Percentiles rank a stretch among this genome's conserved stretches.
Evolutionary conservation across 305 asterid species (phyloP).

Genomic region (Striga hermonthica): DNA sequence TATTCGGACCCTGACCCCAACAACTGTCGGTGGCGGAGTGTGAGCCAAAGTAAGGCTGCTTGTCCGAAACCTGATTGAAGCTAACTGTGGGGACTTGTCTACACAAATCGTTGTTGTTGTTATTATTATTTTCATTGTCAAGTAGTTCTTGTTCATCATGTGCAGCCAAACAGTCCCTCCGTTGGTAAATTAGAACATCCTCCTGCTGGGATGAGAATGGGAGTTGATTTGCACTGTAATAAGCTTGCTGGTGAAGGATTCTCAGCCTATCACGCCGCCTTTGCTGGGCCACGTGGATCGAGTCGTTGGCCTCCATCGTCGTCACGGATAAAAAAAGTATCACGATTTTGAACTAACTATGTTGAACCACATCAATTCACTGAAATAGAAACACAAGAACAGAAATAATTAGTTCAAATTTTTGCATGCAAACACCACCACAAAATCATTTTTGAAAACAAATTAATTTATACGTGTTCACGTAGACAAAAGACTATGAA

Average conservation of each 20-base stretch:
- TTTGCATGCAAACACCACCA: no score
- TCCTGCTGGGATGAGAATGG: slow-evolving; percentile 28
- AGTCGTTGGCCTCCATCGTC: slow-evolving; percentile 55
- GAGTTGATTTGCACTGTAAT: no score
- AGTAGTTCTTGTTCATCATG: neutral
- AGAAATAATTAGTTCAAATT: no score
- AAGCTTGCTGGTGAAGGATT: slow-evolving; percentile 28
- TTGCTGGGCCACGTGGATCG: slow-evolving; percentile 67
- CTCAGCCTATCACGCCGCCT: slow-evolving; percentile 68
- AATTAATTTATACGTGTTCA: no score
- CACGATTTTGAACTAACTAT: no score
- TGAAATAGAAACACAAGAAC: no score
- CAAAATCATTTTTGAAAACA: no score
- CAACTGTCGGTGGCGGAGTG: slow-evolving; percentile 28
- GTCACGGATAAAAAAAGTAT: neutral
- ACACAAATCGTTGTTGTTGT: neutral
- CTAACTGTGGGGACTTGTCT: slow-evolving; percentile 34
- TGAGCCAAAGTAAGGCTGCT: slow-evolving; percentile 41
- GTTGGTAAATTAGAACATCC: no score
- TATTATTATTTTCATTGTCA: slow-evolving; percentile 23
- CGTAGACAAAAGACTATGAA: neutral
- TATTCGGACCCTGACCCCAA: slow-evolving; percentile 37
- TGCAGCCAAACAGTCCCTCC: no score
- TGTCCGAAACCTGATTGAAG: slow-evolving; percentile 10
- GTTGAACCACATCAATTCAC: no score